Evolutionary conservation across 331 rosid species (phyloP), one percentile per base, ranked within the genome.

Genomic region (Quercus phellos): DNA sequence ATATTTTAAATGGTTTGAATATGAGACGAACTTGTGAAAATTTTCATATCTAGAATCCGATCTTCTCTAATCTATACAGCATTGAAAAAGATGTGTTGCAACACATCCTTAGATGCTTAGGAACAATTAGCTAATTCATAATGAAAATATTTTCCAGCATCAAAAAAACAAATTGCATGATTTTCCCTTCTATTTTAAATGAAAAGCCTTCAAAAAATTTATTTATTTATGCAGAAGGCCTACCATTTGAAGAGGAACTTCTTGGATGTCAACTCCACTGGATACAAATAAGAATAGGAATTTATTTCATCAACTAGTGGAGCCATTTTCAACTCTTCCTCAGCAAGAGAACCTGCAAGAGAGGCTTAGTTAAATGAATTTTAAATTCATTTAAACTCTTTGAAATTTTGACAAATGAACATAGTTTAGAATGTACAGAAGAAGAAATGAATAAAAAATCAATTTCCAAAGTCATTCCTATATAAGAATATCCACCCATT

Each of bases 241-340:
- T 86, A 92, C 99, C 99, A 95, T 88, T 91, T 95, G 87, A 95
- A 88, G 77, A 78, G 27, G 72, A 87, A 79, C 38, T 92, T 85
- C 76, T 88, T 77, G 69, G 99, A 90, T 55, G 94, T 94, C 82
- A 89, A 72, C 84, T 92, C 91, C 78, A 83, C 27, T 4, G 99
- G 99, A 76, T 91, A 95, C n/a, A 78, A 55, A 88, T 92, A 95
- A 79, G 97, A 91, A 81, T 90, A 95, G 46, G 94, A 89, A 84
- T 95, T 95, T 72, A 80, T 66, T 68, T 91, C 97, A 82, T 95
- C 99, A 30, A 70, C n/a, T 79, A 87, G 72, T 4, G 94, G 68
- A 77, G 86, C 94, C 91, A 87, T 83, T 81, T 86, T 91, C 43
- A 84, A 80, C 27, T 90, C 94, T 83, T 81, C 94, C 51, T 79